Conservation (phyloP, 495 filamentous ascomycete species). For the Amniculicola lignicola region DNA sequence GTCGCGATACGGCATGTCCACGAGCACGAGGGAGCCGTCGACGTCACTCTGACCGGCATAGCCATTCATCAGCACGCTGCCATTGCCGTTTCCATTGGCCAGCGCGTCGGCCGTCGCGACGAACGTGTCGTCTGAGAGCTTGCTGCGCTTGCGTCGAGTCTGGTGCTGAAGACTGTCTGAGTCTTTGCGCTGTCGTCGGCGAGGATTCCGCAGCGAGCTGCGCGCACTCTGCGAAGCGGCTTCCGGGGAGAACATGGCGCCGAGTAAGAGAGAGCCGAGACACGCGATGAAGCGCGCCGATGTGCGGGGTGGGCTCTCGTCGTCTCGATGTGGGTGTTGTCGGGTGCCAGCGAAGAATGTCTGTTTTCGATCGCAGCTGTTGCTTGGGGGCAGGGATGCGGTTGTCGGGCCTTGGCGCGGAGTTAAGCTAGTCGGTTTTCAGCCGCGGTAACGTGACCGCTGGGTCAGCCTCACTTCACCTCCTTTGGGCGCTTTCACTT, state of each 20-base stretch:
- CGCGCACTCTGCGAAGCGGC: constrained; percentile 25
- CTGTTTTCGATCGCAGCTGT: too few relatives aligned
- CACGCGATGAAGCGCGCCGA: constrained; percentile 21
- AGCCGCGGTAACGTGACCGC: too few relatives aligned
- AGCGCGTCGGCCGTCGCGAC: constrained; percentile 13
- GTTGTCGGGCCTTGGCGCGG: too few relatives aligned
- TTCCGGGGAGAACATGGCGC: constrained; percentile 35
- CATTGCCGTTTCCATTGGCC: constrained; percentile 31
- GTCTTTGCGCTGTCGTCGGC: constrained; percentile 42
- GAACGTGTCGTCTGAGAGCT: constrained; percentile 39
- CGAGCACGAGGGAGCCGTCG: constrained; percentile 18
- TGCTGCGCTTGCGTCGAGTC: constrained; percentile 41
- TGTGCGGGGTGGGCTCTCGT: constrained; percentile 18
- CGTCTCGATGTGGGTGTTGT: too few relatives aligned
- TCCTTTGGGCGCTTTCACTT: too few relatives aligned
- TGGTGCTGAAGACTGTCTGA: constrained; percentile 35
- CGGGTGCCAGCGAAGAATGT: too few relatives aligned
- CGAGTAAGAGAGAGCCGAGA: not conserved
- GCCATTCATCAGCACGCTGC: constrained; percentile 33
- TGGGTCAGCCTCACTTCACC: too few relatives aligned
- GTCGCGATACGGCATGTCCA: constrained; percentile 40
- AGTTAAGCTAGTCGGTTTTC: too few relatives aligned
- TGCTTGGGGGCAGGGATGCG: too few relatives aligned
- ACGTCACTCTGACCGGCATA: constrained; percentile 22
- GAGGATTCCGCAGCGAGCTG: constrained; percentile 36